Evolutionary conservation across 495 filamentous ascomycete species (phyloP).

Genomic region (Neurospora africana): DNA sequence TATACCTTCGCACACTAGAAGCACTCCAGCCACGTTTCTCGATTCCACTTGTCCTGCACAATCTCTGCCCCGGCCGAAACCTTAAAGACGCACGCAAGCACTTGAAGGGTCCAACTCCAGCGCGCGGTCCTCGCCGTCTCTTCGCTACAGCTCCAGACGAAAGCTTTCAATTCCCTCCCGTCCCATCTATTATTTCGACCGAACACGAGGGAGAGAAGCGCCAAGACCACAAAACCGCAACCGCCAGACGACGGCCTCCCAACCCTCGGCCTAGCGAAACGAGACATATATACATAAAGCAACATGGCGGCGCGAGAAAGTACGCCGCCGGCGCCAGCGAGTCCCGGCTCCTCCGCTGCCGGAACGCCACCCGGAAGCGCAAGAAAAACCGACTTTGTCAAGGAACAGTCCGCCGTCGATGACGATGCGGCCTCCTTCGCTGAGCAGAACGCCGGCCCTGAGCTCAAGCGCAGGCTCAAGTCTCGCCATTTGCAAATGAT

Average conservation of each 20-base stretch:
- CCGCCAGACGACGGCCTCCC: background rate
- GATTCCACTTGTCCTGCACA: background rate
- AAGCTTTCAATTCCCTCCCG: background rate
- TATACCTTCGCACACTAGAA: background rate
- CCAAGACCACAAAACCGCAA: background rate
- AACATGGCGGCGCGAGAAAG: background rate
- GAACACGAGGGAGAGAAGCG: background rate
- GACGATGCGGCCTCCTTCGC: background rate
- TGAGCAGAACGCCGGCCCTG: background rate
- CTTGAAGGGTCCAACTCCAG: background rate
- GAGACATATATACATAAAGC: background rate
- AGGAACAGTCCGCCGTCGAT: background rate
- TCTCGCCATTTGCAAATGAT: slow-evolving; percentile 5
- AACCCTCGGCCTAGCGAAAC: background rate
- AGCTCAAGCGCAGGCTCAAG: slow-evolving; percentile 2
- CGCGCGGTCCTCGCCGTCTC: background rate
- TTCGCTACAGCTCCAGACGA: background rate
- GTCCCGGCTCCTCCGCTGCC: background rate
- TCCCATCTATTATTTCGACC: background rate
- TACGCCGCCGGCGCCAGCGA: background rate
- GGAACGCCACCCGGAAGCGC: background rate
- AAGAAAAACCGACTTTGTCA: background rate
- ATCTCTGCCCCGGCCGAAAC: background rate
- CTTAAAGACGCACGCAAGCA: background rate
- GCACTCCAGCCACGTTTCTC: background rate